These are phyloP conservation scores for Drechmeria coniospora DNA, from an alignment of 2,329 filamentous ascomycete species.

Conservation along the genomic window DNA sequence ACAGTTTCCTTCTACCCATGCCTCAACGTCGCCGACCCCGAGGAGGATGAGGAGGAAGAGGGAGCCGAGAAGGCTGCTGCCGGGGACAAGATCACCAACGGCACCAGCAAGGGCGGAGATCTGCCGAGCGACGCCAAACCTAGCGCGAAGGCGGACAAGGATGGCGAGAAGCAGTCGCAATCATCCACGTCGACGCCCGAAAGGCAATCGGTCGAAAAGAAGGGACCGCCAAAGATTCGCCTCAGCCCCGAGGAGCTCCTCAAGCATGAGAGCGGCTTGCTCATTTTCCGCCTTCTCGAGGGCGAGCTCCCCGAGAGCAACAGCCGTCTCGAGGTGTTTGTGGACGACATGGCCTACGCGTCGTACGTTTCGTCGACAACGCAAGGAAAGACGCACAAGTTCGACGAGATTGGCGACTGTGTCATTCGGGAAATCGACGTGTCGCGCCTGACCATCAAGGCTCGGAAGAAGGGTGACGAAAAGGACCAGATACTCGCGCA, in stretches of 20 bases:
- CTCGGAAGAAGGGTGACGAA: slow-evolving; percentile 66
- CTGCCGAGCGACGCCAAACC: slow-evolving; percentile 29
- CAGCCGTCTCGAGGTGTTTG: slow-evolving; percentile 70
- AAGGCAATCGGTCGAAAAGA: slow-evolving; percentile 21
- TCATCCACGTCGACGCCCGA: slow-evolving; percentile 21
- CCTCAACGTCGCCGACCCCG: slow-evolving; percentile 74
- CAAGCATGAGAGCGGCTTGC: slow-evolving; percentile 76
- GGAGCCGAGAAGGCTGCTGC: slow-evolving; percentile 19
- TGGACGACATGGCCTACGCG: slow-evolving; percentile 89
- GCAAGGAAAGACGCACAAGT: slow-evolving; percentile 49
- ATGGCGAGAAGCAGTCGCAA: slow-evolving; percentile 9
- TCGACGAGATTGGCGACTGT: slow-evolving; percentile 89
- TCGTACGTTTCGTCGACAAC: slow-evolving; percentile 72
- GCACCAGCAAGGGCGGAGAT: slow-evolving; percentile 8
- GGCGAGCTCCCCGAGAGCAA: slow-evolving; percentile 66
- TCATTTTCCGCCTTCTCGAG: slow-evolving; percentile 90
- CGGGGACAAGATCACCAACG: slow-evolving; percentile 3
- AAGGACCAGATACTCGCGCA: slow-evolving; percentile 67
- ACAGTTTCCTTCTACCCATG: slow-evolving; percentile 83
- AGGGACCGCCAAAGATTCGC: slow-evolving; percentile 57
- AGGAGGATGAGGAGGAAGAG: slow-evolving; percentile 56
- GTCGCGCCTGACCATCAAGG: slow-evolving; percentile 75
- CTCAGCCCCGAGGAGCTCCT: slow-evolving; percentile 67
- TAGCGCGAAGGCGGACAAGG: slow-evolving; percentile 20
- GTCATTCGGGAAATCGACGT: slow-evolving; percentile 97